A percentile compares a stretch with the other conserved stretches of the same genome.
phyloP scores from a whole-genome alignment of 1,139 yeast genomes.

The Yamadazyma triangularis region DNA sequence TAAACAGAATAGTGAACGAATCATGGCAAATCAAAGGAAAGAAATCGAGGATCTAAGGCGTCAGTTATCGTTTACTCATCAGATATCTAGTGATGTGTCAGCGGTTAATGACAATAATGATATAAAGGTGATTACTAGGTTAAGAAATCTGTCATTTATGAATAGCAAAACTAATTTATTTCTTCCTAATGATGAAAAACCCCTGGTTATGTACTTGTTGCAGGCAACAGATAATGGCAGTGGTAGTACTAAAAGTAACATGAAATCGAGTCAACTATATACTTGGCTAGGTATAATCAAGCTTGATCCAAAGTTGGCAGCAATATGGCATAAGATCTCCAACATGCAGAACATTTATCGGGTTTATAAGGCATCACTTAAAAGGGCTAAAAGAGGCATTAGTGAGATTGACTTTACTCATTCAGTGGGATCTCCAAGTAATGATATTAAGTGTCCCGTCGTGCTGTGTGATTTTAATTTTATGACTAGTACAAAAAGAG shows the following conservation, averaged over 20 bases:
- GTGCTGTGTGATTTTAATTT: constrained; percentile 38
- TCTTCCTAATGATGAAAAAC: constrained; percentile 15
- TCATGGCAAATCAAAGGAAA: constrained; percentile 23
- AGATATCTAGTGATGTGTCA: constrained; percentile 16
- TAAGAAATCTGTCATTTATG: constrained; percentile 12
- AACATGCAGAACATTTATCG: constrained; percentile 38
- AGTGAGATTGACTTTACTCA: constrained; percentile 23
- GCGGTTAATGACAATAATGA: constrained; percentile 3
- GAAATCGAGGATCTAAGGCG: constrained; percentile 36
- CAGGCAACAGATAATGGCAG: neutral
- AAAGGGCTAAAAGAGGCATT: constrained; percentile 5
- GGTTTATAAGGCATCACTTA: neutral
- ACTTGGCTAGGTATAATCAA: constrained; percentile 40
- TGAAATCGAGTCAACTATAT: constrained; percentile 21
- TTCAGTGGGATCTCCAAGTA: constrained; percentile 7
- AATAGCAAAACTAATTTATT: constrained; percentile 15
- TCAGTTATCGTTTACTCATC: constrained; percentile 25
- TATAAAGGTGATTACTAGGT: constrained; percentile 11
- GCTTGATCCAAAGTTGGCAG: constrained; percentile 39
- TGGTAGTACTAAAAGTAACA: too few relatives aligned
- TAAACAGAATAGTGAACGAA: constrained; percentile 18
- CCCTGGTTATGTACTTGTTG: constrained; percentile 1
- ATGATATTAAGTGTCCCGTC: constrained; percentile 31
- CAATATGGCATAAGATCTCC: constrained; percentile 39
- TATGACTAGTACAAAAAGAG: too few relatives aligned